Evolutionary conservation across 1,284 basidiomycete genomes (phyloP).

Genomic region (Sanghuangporus weigelae): DNA sequence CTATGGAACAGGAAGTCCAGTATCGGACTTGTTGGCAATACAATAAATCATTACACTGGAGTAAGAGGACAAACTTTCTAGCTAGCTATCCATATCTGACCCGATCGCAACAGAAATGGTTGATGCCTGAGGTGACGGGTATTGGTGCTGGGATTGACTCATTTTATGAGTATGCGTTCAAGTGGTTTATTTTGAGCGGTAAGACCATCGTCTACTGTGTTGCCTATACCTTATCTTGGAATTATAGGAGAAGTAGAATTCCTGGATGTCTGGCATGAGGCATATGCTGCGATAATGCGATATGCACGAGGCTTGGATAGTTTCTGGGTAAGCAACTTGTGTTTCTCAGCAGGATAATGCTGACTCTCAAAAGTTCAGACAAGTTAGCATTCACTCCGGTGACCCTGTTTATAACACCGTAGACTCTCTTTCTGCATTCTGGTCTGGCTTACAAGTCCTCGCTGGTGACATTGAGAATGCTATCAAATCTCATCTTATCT

Average conservation of each 20-base stretch:
- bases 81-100: not conserved
- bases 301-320: constrained; percentile 79
- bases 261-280: constrained; percentile 88
- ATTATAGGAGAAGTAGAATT: constrained; percentile 77
- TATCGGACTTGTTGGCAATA: constrained; percentile 83
- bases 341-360: constrained; percentile 1
- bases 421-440: constrained; percentile 85
- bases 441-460: constrained; percentile 85
- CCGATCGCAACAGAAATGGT: constrained; percentile 14
- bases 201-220: constrained; percentile 24
- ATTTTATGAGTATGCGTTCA: constrained; percentile 88
- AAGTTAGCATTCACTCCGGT: constrained; percentile 74
- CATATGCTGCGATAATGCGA: constrained; percentile 85
- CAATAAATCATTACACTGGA: constrained; percentile 74
- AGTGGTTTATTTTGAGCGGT: constrained; percentile 89
- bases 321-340: constrained; percentile 62
- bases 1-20: constrained; percentile 86
- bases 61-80: constrained; percentile 40
- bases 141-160: constrained; percentile 93
- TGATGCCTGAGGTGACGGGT: constrained; percentile 61
- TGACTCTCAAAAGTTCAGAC: constrained; percentile 56
- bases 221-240: constrained; percentile 16
- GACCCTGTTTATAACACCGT: constrained; percentile 63
- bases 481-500: constrained; percentile 80
- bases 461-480: constrained; percentile 87